Conservation (phyloP, 2,329 filamentous ascomycete genomes). For the Exophiala viscosa region DNA sequence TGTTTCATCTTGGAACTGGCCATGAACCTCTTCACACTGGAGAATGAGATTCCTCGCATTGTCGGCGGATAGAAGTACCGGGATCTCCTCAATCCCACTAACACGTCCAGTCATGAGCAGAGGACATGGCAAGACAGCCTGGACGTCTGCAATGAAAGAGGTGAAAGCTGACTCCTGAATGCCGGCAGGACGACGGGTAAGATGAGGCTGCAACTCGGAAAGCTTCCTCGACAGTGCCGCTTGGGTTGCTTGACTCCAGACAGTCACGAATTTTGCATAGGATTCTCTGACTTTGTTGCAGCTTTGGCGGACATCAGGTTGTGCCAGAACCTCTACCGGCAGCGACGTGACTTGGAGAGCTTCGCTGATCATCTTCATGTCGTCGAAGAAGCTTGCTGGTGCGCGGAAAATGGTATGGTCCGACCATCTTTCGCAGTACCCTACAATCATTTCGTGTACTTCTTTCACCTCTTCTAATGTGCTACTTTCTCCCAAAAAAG, state of each 20-base stretch:
- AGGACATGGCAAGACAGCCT: not conserved
- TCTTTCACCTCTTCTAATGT: constrained; percentile 1
- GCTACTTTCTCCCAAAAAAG: not conserved
- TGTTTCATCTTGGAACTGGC: constrained; percentile 11
- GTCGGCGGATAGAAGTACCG: not conserved
- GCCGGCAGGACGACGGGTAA: not conserved
- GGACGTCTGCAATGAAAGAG: constrained; percentile 5
- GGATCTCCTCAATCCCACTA: not conserved
- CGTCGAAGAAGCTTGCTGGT: constrained; percentile 8
- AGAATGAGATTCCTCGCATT: constrained; percentile 1
- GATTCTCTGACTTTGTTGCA: not conserved
- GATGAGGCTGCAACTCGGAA: not conserved
- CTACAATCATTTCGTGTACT: constrained; percentile 1
- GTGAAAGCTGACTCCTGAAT: constrained; percentile 8
- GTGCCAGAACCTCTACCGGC: constrained; percentile 1
- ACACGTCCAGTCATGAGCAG: not conserved
- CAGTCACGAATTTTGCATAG: constrained; percentile 2
- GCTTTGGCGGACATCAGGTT: not conserved
- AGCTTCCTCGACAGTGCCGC: constrained; percentile 4
- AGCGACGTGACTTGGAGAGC: constrained; percentile 2
- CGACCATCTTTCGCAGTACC: constrained; percentile 12
- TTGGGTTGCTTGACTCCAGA: constrained; percentile 2
- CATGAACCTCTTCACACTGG: constrained; percentile 2
- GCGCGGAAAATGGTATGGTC: not conserved
- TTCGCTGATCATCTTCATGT: constrained; percentile 11